Evolutionary conservation across 2,329 filamentous ascomycete species (phyloP).

Genomic region (Ascochyta rabiei): DNA sequence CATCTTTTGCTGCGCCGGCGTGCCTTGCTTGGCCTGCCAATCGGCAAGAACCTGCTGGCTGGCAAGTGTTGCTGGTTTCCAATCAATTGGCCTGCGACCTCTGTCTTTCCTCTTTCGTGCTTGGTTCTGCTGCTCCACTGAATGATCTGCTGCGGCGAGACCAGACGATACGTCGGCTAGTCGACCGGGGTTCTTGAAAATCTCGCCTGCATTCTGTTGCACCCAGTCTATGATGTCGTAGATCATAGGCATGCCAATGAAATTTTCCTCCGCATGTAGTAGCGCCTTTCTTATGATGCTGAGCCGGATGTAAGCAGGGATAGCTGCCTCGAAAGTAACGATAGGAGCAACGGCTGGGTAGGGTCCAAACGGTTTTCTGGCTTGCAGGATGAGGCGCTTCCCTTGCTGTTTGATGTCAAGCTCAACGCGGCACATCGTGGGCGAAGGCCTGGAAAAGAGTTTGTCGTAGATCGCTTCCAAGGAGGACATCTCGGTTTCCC

Average conservation of each 20-base stretch:
- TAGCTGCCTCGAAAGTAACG: constrained; percentile 68
- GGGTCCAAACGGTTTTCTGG: constrained; percentile 68
- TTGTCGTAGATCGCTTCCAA: constrained; percentile 87
- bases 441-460: constrained; percentile 58
- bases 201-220: constrained; percentile 79
- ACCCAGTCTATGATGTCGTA: constrained; percentile 92
- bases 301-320: constrained; percentile 92
- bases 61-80: constrained; percentile 62
- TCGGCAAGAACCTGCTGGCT: constrained; percentile 65
- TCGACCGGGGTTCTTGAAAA: constrained; percentile 83
- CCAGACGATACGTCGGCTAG: constrained; percentile 84
- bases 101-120: constrained; percentile 28
- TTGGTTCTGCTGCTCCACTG: constrained; percentile 21
- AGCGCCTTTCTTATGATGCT: constrained; percentile 83
- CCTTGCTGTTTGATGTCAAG: constrained; percentile 60
- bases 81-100: constrained; percentile 63
- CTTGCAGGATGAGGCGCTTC: constrained; percentile 63
- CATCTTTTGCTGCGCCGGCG: constrained; percentile 74
- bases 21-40: constrained; percentile 73
- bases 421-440: constrained; percentile 71
- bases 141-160: constrained; percentile 59
- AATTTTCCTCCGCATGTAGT: constrained; percentile 69
- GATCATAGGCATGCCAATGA: constrained; percentile 86
- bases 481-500: constrained; percentile 85
- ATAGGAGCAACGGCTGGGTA: constrained; percentile 76